A percentile compares a stretch with the other conserved stretches of the same genome.
These are phyloP conservation scores for Podochytrium sp. DNA, from an alignment of 192 early-diverging fungal genomes.

Conservation along the genomic window DNA sequence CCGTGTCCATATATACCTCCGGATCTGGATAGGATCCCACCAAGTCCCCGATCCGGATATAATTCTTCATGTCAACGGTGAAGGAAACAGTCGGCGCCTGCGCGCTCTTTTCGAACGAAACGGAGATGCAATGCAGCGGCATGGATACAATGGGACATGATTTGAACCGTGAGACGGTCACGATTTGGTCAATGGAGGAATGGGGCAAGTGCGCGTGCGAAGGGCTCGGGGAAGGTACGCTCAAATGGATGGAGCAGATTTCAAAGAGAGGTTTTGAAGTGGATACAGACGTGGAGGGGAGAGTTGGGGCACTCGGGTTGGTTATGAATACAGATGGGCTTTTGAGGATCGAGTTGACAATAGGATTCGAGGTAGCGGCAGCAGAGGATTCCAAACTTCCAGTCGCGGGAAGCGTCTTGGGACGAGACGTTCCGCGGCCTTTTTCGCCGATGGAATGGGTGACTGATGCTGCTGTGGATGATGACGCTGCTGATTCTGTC, in stretches of 20 bases:
- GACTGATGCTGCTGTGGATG: no score
- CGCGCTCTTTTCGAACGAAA: neutral
- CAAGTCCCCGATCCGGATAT: slow-evolving; percentile 19
- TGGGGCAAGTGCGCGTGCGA: neutral
- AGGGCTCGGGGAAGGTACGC: neutral
- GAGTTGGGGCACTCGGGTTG: neutral
- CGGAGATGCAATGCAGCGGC: slow-evolving; percentile 2
- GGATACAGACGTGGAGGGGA: neutral
- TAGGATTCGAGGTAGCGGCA: no score
- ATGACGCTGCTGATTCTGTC: no score
- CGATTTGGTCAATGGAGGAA: slow-evolving; percentile 15
- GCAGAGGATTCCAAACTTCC: neutral
- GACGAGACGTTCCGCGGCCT: neutral
- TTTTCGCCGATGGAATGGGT: slow-evolving; percentile 9
- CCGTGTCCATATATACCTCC: neutral
- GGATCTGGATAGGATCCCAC: neutral
- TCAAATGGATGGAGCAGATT: slow-evolving; percentile 7
- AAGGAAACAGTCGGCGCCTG: neutral
- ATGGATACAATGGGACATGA: slow-evolving; percentile 4
- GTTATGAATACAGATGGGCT: slow-evolving; percentile 11
- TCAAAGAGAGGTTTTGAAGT: neutral
- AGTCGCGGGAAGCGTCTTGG: neutral
- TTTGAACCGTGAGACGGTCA: slow-evolving; percentile 18
- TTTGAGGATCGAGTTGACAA: neutral
- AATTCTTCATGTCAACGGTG: neutral